phyloP scores from a whole-genome alignment of 1,139 yeast genomes.

The Spencermartinsiella ligniputridi region DNA sequence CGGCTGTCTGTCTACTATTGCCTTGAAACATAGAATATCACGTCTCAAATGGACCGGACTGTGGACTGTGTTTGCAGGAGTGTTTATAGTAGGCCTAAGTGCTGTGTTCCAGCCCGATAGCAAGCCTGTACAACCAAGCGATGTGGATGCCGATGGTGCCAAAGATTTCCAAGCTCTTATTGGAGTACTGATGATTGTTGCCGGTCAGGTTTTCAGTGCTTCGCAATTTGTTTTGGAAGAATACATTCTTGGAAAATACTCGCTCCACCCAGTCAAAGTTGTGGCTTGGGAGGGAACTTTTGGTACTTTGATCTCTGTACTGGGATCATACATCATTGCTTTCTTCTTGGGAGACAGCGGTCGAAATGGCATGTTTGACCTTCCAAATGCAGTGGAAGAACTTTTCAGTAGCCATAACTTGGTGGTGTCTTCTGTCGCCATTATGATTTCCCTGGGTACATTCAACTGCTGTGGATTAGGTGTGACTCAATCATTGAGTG shows the following conservation, averaged over 20 bases:
- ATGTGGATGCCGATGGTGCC: slow-evolving; percentile 4
- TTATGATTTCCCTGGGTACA: slow-evolving; percentile 67
- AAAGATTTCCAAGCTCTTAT: slow-evolving; percentile 23
- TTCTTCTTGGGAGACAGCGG: slow-evolving; percentile 42
- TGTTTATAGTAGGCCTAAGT: slow-evolving; percentile 68
- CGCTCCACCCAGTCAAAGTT: slow-evolving; percentile 58
- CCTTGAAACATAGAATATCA: slow-evolving; percentile 53
- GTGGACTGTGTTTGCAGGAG: slow-evolving; percentile 58
- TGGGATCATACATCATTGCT: slow-evolving; percentile 39
- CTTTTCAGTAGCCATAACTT: slow-evolving; percentile 42
- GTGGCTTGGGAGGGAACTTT: slow-evolving; percentile 75
- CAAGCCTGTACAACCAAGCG: too few relatives aligned
- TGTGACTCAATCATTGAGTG: slow-evolving; percentile 60
- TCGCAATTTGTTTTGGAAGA: slow-evolving; percentile 78
- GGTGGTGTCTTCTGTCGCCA: slow-evolving; percentile 51
- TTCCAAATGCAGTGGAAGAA: slow-evolving; percentile 48
- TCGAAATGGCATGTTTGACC: slow-evolving; percentile 54
- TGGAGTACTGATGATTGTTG: slow-evolving; percentile 56
- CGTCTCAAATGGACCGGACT: slow-evolving; percentile 68
- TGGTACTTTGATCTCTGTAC: slow-evolving; percentile 49
- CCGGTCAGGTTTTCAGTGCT: slow-evolving; percentile 67
- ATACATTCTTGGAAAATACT: slow-evolving; percentile 51
- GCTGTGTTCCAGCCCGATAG: slow-evolving; percentile 38
- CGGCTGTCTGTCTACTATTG: slow-evolving; percentile 63
- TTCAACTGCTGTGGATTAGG: slow-evolving; percentile 76